Evolutionary conservation across 2,329 filamentous ascomycete genomes (phyloP), one percentile per base, ranked within the genome.

Genomic region (Colletotrichum gloeosporioides): DNA sequence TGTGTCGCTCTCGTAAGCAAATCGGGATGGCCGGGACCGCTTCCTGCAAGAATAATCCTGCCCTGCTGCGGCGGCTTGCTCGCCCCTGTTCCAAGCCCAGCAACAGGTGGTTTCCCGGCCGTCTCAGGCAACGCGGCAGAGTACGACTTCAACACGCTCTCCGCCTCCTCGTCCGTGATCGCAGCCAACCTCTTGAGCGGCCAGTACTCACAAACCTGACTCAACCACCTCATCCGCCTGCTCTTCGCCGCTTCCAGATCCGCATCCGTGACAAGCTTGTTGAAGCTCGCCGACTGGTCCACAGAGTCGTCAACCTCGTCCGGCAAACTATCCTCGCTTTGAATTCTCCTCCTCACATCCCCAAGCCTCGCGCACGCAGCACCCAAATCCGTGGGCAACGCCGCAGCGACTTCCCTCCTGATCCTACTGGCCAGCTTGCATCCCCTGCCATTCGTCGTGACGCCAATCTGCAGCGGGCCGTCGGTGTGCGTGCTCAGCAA

Each of bases 151-250:
- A 99, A 89, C 1, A 99, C 92, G 15, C 87, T 84, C 18, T 95
- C 92, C 8, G 98, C 92, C 79, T 99, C 96, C 10, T 90, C 90
- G 80, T 98, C 95, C 5, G 91, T 93, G 78, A 99, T 93, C 55
- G 90, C 89, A 9, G 96, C 95, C 2, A 99, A 90, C 22, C 95
- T 92, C 78, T 93, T 93, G 31, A 99, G 89, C 2, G 97, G 96
- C 97, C 97, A 99, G 86, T 99, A 99, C 87, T 99, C 97, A 89
- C 97, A 99, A 69, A 99, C 95, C 83, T 99, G 97, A 25, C 94
- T 92, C 2, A 99, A 89, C 97, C 97, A 99, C 74, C 97, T 92
- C 89, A 98, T 96, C 68, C 97, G 91, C 76, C 96, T 90, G 27
- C 91, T 96, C 82, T 95, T 95, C 18, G 92, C 91, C 4, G 93